A percentile compares a stretch with the other conserved stretches of the same genome.
These are phyloP conservation scores for Saksenaea oblongispora DNA, from an alignment of 371 early-diverging fungal genomes.

Conservation along the genomic window DNA sequence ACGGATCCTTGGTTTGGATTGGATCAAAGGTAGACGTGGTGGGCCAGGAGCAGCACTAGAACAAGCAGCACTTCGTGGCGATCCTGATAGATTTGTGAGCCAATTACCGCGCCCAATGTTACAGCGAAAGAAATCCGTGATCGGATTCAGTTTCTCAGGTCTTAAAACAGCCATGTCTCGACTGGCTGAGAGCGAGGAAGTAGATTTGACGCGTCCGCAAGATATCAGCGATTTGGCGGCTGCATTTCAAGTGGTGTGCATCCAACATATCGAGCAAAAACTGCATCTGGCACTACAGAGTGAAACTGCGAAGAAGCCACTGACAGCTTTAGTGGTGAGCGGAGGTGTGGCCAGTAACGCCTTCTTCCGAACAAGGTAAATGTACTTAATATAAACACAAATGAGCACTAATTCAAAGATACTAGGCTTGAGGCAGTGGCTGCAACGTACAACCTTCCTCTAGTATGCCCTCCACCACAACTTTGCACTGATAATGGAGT, in stretches of 20 bases:
- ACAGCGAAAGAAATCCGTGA: conserved; percentile 52
- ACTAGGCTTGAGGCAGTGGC: conserved; percentile 47
- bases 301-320: conserved; percentile 38
- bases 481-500: conserved; percentile 89
- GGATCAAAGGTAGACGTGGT: conserved; percentile 67
- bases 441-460: conserved; percentile 42
- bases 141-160: conserved; percentile 81
- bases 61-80: conserved; percentile 58
- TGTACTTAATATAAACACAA: neutral
- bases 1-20: conserved; percentile 64
- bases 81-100: conserved; percentile 47
- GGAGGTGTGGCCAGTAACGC: conserved; percentile 86
- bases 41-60: conserved; percentile 83
- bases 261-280: conserved; percentile 71
- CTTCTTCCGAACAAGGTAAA: conserved; percentile 46
- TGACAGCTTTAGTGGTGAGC: conserved; percentile 73
- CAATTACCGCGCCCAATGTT: conserved; percentile 70
- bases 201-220: conserved; percentile 24
- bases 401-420: neutral
- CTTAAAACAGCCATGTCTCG: conserved; percentile 67
- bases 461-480: conserved; percentile 75
- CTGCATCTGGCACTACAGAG: conserved; percentile 58
- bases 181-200: conserved; percentile 42
- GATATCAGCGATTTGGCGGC: conserved; percentile 72
- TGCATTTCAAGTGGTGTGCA: conserved; percentile 70